Evolutionary conservation across 768 basidiomycete species (phyloP), one percentile per base, ranked within the genome.

Genomic region (Symmetrospora coprosmae): DNA sequence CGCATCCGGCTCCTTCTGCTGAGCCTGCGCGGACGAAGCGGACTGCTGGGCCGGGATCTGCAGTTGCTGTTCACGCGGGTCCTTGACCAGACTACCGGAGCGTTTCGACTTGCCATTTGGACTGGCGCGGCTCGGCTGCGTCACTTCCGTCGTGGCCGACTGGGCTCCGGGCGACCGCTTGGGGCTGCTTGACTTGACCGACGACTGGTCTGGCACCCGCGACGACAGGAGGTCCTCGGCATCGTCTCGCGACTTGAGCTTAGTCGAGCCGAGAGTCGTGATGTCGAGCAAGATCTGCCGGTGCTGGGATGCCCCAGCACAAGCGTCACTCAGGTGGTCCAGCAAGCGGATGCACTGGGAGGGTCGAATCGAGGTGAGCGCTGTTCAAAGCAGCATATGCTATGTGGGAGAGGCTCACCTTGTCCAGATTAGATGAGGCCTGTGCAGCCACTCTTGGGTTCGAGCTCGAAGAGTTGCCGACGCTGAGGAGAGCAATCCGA

Each of bases 211-310:
- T 5, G 55, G 55, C 4, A 58, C 55, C n/a, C 55, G 55, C 5
- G 55, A 58, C n/a, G 55, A 58, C 27, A 58, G 30, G 3, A 58
- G 41, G 23, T 58, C 46, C 30, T 58, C 55, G 21, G 55, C 55
- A 34, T 58, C 55, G 21, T 58, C 55, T 4, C 55, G 55, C 7
- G 55, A 58, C 4, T 43, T 40, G 19, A 58, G 55, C 55, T 58
- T 58, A 2, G 55, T 58, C 25, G 55, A 58, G 31, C 55, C 40
- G 17, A 58, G 28, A 7, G 39, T 30, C 25, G 55, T 46, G 25
- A 58, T 58, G 43, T 58, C 55, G 7, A 58, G 55, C 21, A 58
- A 27, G 27, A 58, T 58, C 31, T 58, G 55, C 9, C 55, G 41
- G 23, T 58, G 55, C 55, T 58, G 55, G 16, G 41, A 58, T 16